Evolutionary conservation across 176 grass and related monocot genomes (phyloP).

Genomic region (Thinopyrum elongatum): DNA sequence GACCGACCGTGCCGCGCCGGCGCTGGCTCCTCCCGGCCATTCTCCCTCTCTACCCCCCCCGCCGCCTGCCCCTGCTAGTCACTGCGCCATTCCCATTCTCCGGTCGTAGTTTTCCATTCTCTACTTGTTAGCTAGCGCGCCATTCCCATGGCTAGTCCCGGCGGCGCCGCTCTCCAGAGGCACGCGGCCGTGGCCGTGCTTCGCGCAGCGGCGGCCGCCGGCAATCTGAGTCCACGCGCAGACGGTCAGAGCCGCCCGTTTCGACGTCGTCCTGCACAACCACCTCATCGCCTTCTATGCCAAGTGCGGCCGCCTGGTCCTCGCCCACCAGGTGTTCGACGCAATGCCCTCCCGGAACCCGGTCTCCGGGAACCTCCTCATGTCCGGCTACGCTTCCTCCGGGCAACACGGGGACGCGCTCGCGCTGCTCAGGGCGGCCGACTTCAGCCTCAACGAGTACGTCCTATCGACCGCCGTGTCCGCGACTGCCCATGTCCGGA

Average conservation of each 20-base stretch:
- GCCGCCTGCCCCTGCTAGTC: no score
- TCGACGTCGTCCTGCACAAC: conserved; percentile 60
- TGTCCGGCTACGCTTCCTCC: conserved; percentile 56
- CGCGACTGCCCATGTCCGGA: conserved; percentile 37
- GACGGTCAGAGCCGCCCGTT: conserved; percentile 21
- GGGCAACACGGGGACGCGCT: conserved; percentile 46
- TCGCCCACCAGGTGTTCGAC: conserved; percentile 57
- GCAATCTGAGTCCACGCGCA: conserved; percentile 41
- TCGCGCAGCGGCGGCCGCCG: conserved; percentile 24
- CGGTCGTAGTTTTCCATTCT: neutral
- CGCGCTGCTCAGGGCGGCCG: conserved; percentile 43
- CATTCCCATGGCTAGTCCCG: conserved; percentile 29
- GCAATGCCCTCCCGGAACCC: conserved; percentile 55
- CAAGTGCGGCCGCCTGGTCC: conserved; percentile 37
- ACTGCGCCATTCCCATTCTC: no score
- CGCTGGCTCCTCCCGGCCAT: neutral
- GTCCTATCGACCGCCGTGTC: conserved; percentile 47
- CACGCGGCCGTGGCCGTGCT: conserved; percentile 37
- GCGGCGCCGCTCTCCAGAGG: conserved; percentile 39
- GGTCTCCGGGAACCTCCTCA: conserved; percentile 55
- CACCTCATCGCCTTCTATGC: conserved; percentile 53
- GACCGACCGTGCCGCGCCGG: neutral
- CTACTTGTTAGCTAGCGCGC: neutral
- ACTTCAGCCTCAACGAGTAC: conserved; percentile 60
- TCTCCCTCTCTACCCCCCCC: neutral